Evolutionary conservation across 805 yeast species (phyloP).

Genomic region (Pichia rugopelliculosa): DNA sequence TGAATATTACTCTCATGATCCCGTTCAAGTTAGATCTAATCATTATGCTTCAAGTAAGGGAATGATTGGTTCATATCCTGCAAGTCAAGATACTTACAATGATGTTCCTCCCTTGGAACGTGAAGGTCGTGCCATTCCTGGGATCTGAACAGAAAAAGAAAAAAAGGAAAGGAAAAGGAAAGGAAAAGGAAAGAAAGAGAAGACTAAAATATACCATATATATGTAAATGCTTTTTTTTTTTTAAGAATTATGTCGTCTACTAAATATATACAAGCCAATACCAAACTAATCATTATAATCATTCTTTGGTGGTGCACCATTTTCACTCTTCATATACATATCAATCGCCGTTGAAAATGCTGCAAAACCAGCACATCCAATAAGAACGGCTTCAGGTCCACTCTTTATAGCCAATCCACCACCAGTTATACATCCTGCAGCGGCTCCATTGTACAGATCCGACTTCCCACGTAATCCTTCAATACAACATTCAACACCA

Average conservation of each 20-base stretch:
- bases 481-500: slow-evolving; percentile 88
- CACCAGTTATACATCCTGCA: slow-evolving; percentile 97
- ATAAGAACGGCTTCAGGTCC: slow-evolving; percentile 89
- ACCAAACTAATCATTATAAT: slow-evolving; percentile 66
- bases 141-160: slow-evolving; percentile 32
- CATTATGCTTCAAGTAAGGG: slow-evolving; percentile 87
- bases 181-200: no score
- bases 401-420: slow-evolving; percentile 83
- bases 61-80: slow-evolving; percentile 85
- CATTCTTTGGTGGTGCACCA: slow-evolving; percentile 77
- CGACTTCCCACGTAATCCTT: slow-evolving; percentile 78
- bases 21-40: slow-evolving; percentile 60
- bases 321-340: slow-evolving; percentile 78
- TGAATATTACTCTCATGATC: slow-evolving; percentile 75
- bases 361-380: slow-evolving; percentile 98
- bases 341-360: slow-evolving; percentile 85
- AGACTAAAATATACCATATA: no score
- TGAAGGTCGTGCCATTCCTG: slow-evolving; percentile 43
- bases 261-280: no score
- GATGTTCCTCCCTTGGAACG: slow-evolving; percentile 74
- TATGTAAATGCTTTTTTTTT: no score
- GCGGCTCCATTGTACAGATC: slow-evolving; percentile 86
- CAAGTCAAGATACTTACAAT: slow-evolving; percentile 38
- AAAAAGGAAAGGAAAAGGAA: no score
- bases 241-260: no score